Evolutionary conservation across 768 basidiomycete genomes (phyloP).

Genomic region (Leccinum disarticulatum): DNA sequence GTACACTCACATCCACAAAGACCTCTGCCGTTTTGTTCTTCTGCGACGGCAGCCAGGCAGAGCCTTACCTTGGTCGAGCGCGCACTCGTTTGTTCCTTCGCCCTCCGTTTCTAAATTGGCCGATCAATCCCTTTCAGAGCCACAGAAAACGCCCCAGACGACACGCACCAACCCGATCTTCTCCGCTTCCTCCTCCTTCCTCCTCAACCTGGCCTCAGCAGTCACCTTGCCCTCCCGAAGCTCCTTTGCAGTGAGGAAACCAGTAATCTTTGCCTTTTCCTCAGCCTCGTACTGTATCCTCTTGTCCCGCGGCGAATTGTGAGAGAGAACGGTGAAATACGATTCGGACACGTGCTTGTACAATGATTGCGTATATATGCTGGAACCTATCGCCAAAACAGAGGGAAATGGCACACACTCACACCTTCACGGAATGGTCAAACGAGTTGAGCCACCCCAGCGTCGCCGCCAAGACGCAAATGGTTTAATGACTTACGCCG

Average conservation of each 20-base stretch:
- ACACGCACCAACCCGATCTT: constrained; percentile 62
- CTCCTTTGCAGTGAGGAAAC: constrained; percentile 81
- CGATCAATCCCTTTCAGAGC: constrained; percentile 16
- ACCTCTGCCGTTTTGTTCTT: constrained; percentile 38
- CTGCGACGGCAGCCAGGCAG: constrained; percentile 35
- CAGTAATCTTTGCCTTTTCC: constrained; percentile 68
- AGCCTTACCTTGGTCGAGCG: constrained; percentile 55
- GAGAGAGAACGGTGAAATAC: constrained; percentile 77
- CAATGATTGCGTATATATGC: constrained; percentile 57
- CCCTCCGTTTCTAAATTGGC: constrained; percentile 59
- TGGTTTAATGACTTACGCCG: too few relatives aligned
- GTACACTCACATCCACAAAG: constrained; percentile 51
- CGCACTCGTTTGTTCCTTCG: constrained; percentile 43
- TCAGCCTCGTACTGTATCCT: constrained; percentile 79
- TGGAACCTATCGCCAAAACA: too few relatives aligned
- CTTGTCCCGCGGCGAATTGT: constrained; percentile 78
- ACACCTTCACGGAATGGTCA: too few relatives aligned
- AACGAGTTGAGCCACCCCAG: too few relatives aligned
- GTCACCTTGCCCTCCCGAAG: constrained; percentile 68
- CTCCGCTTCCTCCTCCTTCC: constrained; percentile 66
- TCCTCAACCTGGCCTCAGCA: constrained; percentile 61
- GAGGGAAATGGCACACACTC: too few relatives aligned
- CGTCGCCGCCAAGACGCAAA: too few relatives aligned
- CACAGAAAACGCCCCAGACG: background rate
- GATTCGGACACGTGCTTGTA: constrained; percentile 66